Percentiles rank a stretch among this genome's conserved stretches.
Conservation (phyloP, 169 alveolate genomes). For the Cyclospora cayetanensis region DNA sequence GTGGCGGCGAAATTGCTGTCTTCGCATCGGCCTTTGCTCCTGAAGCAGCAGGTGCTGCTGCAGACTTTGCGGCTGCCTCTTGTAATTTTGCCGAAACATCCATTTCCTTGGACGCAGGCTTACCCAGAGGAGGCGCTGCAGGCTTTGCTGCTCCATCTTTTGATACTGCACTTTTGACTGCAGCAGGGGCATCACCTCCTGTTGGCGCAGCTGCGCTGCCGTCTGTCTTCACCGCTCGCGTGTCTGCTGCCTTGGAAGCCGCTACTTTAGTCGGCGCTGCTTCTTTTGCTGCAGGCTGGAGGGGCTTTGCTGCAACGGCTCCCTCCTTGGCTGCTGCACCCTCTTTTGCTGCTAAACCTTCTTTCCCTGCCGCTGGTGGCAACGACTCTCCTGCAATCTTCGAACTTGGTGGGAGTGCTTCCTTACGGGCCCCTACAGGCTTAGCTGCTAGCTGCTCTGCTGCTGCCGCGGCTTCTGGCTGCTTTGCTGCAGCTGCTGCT, state of each 20-base stretch:
- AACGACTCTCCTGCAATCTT: not conserved
- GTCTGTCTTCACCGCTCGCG: no score
- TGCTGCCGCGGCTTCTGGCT: not conserved
- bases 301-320: not conserved
- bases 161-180: no score
- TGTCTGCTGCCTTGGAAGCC: no score
- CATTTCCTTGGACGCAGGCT: not conserved
- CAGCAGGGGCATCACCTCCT: no score
- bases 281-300: not conserved
- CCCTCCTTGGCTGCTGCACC: not conserved
- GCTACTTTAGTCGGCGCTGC: no score
- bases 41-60: not conserved
- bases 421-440: no score
- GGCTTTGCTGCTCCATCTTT: not conserved
- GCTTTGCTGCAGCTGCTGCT: not conserved
- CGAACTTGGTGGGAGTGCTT: not conserved
- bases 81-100: not conserved
- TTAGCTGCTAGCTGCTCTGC: not conserved
- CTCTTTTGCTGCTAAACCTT: not conserved
- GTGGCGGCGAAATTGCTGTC: no score
- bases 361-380: not conserved
- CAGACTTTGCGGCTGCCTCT: not conserved
- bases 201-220: no score
- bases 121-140: not conserved
- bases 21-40: not conserved